Evolutionary conservation across 305 asterid genomes (phyloP).

Genomic region (Solanum hybrid): DNA sequence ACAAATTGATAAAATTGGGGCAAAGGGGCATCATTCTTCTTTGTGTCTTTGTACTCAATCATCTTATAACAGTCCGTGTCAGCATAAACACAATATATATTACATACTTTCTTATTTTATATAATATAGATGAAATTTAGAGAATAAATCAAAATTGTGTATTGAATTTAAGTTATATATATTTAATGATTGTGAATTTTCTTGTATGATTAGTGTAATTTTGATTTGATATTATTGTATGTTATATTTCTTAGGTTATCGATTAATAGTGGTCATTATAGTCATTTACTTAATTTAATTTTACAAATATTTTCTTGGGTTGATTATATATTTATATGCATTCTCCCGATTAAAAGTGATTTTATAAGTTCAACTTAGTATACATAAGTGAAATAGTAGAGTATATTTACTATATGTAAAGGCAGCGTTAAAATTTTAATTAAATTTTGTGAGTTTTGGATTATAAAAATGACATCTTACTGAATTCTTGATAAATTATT

Average conservation of each 20-base stretch:
- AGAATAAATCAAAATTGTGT: background rate
- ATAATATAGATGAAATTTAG: too few relatives aligned
- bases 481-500: background rate
- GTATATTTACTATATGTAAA: background rate
- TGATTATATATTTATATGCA: background rate
- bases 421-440: background rate
- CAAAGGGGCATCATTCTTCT: conserved; percentile 20
- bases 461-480: background rate
- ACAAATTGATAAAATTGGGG: conserved; percentile 23
- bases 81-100: too few relatives aligned
- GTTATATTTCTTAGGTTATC: background rate
- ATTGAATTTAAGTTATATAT: background rate
- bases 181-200: background rate
- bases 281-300: background rate
- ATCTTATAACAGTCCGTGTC: background rate
- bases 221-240: background rate
- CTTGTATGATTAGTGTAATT: background rate
- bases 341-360: background rate
- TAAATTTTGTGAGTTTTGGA: background rate
- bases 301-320: background rate
- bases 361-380: background rate
- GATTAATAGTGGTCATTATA: background rate
- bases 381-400: background rate
- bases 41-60: conserved; percentile 32
- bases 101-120: too few relatives aligned